Conservation (phyloP, 129 eudicot species). For the Lactuca saligna region DNA sequence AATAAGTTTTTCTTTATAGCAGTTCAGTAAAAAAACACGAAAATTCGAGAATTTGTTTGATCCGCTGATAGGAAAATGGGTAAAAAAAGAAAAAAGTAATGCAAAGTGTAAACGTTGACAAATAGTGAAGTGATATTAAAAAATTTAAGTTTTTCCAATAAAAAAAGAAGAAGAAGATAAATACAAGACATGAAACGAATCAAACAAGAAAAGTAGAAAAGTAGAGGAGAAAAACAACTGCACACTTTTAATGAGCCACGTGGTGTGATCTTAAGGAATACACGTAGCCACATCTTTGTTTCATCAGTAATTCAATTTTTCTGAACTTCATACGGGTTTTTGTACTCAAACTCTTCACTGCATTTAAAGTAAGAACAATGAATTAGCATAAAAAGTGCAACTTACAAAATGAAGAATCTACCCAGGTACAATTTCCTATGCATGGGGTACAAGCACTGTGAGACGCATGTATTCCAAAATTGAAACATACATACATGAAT, state of each 20-base stretch:
- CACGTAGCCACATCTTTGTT: background rate
- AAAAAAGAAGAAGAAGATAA: slow-evolving; percentile 8
- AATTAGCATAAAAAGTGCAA: slow-evolving; percentile 2
- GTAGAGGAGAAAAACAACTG: slow-evolving; percentile 19
- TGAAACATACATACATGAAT: too few species aligned
- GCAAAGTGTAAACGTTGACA: slow-evolving; percentile 24
- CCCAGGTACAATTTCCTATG: background rate
- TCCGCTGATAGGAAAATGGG: too few species aligned
- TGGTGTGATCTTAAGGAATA: slow-evolving; percentile 15
- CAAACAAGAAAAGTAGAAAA: slow-evolving; percentile 18
- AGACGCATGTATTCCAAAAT: too few species aligned
- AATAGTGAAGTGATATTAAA: background rate
- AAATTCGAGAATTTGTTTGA: too few species aligned
- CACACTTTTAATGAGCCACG: slow-evolving; percentile 32
- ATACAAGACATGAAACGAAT: slow-evolving; percentile 21
- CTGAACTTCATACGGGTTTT: slow-evolving; percentile 13
- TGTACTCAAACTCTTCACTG: slow-evolving; percentile 22
- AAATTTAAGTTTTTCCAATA: slow-evolving; percentile 4
- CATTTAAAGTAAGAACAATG: slow-evolving; percentile 12
- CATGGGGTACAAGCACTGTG: background rate
- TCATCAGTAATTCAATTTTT: slow-evolving; percentile 8
- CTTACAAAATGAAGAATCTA: background rate
- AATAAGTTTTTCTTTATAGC: too few species aligned
- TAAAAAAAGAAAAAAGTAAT: background rate
- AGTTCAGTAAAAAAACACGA: too few species aligned